phyloP scores from a whole-genome alignment of 805 yeast genomes.

The Wickerhamomyces hampshirensis region DNA sequence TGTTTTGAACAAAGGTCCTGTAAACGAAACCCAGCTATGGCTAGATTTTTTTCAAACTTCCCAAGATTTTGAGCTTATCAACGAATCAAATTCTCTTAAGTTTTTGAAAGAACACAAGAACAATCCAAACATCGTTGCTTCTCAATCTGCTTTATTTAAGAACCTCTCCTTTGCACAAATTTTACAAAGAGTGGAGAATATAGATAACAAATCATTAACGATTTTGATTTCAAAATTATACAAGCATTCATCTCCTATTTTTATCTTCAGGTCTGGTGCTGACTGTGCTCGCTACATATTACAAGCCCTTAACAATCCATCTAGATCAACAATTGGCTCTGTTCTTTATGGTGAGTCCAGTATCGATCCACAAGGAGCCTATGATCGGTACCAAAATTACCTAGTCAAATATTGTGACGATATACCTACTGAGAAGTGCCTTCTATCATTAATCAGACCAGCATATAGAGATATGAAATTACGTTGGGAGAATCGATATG shows the following conservation, averaged over 20 bases:
- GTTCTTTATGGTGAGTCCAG: constrained; percentile 28
- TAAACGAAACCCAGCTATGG: neutral
- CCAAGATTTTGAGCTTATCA: constrained; percentile 1
- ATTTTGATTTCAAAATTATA: constrained; percentile 13
- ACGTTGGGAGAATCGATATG: constrained; percentile 47
- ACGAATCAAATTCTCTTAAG: constrained; percentile 1
- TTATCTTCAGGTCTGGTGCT: constrained; percentile 6
- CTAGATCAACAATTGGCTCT: constrained; percentile 17
- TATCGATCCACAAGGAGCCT: constrained; percentile 27
- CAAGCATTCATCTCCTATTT: constrained; percentile 2
- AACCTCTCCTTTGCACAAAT: constrained; percentile 2
- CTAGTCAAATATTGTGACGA: constrained; percentile 18
- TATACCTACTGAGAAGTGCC: constrained; percentile 26
- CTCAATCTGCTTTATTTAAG: constrained; percentile 2
- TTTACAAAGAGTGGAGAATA: constrained; percentile 1
- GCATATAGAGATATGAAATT: constrained; percentile 29
- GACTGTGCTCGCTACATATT: constrained; percentile 22
- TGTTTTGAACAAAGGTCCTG: neutral
- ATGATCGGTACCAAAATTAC: constrained; percentile 22
- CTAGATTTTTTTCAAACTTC: neutral
- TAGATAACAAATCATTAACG: constrained; percentile 17
- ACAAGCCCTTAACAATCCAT: constrained; percentile 12
- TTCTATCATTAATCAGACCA: constrained; percentile 45
- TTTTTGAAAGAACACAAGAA: neutral
- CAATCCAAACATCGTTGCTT: neutral